Evolutionary conservation across 202 grass and related monocot species (phyloP).

Genomic region (Elaeis oleifera): DNA sequence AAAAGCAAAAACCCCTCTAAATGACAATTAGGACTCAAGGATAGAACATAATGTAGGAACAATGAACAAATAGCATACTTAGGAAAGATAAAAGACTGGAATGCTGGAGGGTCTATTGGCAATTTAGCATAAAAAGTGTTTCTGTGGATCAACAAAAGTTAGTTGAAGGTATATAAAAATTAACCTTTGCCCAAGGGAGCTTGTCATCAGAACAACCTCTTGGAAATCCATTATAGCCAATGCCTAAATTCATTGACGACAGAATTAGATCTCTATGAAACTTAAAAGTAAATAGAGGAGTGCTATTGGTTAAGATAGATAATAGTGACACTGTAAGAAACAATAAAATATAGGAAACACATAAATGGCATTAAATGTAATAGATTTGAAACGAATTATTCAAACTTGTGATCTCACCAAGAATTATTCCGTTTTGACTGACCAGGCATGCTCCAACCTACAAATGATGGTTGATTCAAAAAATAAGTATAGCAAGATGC

Average conservation of each 20-base stretch:
- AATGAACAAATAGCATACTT: too few relatives aligned
- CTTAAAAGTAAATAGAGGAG: not conserved
- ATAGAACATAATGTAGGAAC: too few relatives aligned
- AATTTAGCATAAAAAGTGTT: too few relatives aligned
- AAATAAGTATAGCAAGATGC: not conserved
- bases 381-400: slow-evolving; percentile 9
- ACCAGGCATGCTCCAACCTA: slow-evolving; percentile 97
- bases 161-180: slow-evolving; percentile 4
- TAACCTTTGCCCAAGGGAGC: slow-evolving; percentile 96
- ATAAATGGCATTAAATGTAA: not conserved
- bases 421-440: slow-evolving; percentile 84
- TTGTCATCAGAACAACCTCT: slow-evolving; percentile 96
- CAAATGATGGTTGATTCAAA: not conserved
- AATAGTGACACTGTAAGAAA: too few relatives aligned
- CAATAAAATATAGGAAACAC: too few relatives aligned
- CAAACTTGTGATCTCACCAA: slow-evolving; percentile 51
- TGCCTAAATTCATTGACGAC: slow-evolving; percentile 47
- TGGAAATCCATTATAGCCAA: slow-evolving; percentile 96
- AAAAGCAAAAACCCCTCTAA: too few relatives aligned
- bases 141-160: not conserved
- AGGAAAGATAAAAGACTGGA: too few relatives aligned
- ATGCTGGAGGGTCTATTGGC: too few relatives aligned
- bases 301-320: too few relatives aligned
- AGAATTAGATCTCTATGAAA: slow-evolving; percentile 18
- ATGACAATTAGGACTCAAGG: too few relatives aligned